Evolutionary conservation across 2,329 filamentous ascomycete species (phyloP).

Genomic region (Chrysoporthe puriensis): DNA sequence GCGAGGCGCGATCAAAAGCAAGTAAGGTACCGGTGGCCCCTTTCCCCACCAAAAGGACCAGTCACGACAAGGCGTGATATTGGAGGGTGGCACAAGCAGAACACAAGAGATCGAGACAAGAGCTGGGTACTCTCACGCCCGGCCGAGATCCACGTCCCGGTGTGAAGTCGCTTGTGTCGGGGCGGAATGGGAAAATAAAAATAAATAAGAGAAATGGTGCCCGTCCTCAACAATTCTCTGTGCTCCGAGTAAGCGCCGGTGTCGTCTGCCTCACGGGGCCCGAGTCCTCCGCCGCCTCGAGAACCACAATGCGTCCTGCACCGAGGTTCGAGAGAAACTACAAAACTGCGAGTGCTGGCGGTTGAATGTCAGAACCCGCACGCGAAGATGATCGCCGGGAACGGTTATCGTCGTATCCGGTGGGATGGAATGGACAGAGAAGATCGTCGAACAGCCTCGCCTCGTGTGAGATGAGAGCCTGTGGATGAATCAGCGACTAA

Average conservation of each 20-base stretch:
- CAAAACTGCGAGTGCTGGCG: neutral
- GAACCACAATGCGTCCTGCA: neutral
- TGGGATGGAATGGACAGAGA: constrained; percentile 7
- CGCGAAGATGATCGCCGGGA: constrained; percentile 8
- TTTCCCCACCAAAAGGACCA: neutral
- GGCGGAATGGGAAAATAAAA: neutral
- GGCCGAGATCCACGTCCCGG: neutral
- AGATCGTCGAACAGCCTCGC: constrained; percentile 13
- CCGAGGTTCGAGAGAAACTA: neutral
- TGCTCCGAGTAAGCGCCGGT: constrained; percentile 11
- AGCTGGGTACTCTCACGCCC: neutral
- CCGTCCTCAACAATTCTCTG: constrained; percentile 1
- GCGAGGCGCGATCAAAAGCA: neutral
- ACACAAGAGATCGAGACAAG: neutral
- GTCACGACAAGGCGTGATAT: neutral
- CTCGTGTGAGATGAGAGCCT: constrained; percentile 28
- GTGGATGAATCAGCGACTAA: constrained; percentile 28
- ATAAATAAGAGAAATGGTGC: neutral
- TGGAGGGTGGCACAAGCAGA: neutral
- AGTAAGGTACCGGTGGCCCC: neutral
- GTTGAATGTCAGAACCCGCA: neutral
- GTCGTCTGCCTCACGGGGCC: neutral
- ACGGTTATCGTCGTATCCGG: constrained; percentile 1
- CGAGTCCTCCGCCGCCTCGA: constrained; percentile 5
- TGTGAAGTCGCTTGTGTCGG: neutral